Percentiles rank a stretch among this genome's conserved stretches.
phyloP scores from a whole-genome alignment of 1,284 basidiomycete genomes.

The Naganishia liquefaciens region DNA sequence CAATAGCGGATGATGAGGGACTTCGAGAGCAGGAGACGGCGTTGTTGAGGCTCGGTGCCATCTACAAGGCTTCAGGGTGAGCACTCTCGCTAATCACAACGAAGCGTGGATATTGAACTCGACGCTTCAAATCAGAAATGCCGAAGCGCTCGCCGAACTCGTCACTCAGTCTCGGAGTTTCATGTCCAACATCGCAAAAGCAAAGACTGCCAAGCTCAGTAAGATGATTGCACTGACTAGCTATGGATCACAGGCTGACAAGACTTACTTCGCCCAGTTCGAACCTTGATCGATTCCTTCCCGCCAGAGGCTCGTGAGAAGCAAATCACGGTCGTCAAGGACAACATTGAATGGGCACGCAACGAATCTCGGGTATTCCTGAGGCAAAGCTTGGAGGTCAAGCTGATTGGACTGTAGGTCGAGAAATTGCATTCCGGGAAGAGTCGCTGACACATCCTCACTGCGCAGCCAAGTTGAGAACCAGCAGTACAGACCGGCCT shows the following conservation, averaged over 20 bases:
- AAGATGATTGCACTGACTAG: constrained; percentile 45
- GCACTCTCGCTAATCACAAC: neutral
- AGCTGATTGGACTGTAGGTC: constrained; percentile 77
- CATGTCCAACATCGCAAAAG: constrained; percentile 93
- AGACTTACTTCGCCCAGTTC: constrained; percentile 61
- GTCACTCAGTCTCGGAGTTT: constrained; percentile 84
- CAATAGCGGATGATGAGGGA: constrained; percentile 29
- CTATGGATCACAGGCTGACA: neutral
- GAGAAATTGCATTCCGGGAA: neutral
- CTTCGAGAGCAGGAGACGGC: constrained; percentile 78
- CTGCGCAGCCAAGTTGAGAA: constrained; percentile 70
- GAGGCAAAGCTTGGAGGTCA: constrained; percentile 89
- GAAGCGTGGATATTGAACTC: neutral
- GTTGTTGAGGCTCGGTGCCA: constrained; percentile 79
- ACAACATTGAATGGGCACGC: constrained; percentile 93
- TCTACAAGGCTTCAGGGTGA: constrained; percentile 66
- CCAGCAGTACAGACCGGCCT: constrained; percentile 73
- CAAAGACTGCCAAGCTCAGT: constrained; percentile 97
- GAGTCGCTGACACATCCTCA: neutral
- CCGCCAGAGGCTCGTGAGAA: constrained; percentile 69
- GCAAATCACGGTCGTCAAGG: constrained; percentile 83
- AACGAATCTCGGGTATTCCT: constrained; percentile 91
- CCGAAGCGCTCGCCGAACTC: constrained; percentile 79
- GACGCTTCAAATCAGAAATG: constrained; percentile 63
- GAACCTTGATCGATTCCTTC: constrained; percentile 90